Base-by-base conservation (phyloP, 805 yeast species). In the Nakazawaea laoshanensis region DNA sequence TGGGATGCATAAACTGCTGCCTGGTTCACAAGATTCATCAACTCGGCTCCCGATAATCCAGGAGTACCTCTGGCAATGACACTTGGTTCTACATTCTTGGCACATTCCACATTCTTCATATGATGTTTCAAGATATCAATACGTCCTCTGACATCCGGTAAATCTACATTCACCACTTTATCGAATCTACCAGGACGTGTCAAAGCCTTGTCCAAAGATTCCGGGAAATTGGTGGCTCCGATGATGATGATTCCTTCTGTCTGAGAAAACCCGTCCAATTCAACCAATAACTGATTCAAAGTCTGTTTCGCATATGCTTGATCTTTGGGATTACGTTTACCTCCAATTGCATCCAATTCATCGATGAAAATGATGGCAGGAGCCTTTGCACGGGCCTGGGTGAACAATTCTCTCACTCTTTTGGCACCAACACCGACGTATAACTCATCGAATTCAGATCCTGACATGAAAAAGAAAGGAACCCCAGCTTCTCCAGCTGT, bases 401-500 rank as follows among this genome's bases (percentile, higher is more conserved):
- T 63, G 49, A 92, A 92, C 43, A 92, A 69, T 50, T 94, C 98
- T 47, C 99, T 79, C 36, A 92, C 94, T 51, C 98, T 74, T 57
- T 88, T 89, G 35, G 99, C 98, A 53, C 99, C 99, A 29, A 94
- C 97, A 55, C 99, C 99, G 14, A 92, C 98, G 50, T 89, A 92
- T 45, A 94, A 72, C 60, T 92, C 98, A 55, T 94, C 99, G 53
- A 92, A 92, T 55, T 92, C 98, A 1, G 96, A 85, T 29, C 98
- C 98, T 5, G 95, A 84, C 96, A 92, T 89, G 59, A 89, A 89
- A 60, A 88, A 89, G 53, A 92, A 92, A 27, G 97, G 98, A 16
- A 92, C 97, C 36, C 95, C 97, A 5, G 98, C 97, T 59, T 89
- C 97, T 42, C 97, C 97, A 6, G 98, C 98, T 19, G 96, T 94